Evolutionary conservation across 2,329 filamentous ascomycete genomes (phyloP).

Genomic region (Scleromitrula shiraiana): DNA sequence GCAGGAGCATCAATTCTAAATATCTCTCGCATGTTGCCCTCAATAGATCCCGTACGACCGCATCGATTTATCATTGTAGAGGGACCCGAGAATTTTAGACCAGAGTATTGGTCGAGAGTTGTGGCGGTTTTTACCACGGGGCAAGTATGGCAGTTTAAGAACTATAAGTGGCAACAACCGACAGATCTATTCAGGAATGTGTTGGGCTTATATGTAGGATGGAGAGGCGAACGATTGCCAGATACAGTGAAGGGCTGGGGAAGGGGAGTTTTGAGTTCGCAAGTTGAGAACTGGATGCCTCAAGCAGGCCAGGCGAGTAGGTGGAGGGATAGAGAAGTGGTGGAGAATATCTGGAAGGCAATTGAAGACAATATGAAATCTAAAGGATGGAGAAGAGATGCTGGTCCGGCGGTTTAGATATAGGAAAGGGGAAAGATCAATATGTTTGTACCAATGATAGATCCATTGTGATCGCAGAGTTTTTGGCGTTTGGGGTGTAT

Average conservation of each 20-base stretch:
- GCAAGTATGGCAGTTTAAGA: constrained; percentile 97
- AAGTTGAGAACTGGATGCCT: constrained; percentile 76
- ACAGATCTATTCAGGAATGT: constrained; percentile 85
- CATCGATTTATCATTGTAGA: constrained; percentile 95
- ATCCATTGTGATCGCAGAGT: neutral
- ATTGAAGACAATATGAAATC: constrained; percentile 83
- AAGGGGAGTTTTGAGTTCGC: constrained; percentile 67
- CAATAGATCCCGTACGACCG: constrained; percentile 60
- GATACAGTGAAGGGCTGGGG: constrained; percentile 78
- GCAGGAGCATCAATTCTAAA: constrained; percentile 74
- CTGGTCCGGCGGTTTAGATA: constrained; percentile 40
- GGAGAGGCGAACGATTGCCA: constrained; percentile 75
- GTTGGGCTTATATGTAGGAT: constrained; percentile 82
- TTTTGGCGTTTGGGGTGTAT: constrained; percentile 4
- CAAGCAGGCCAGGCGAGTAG: constrained; percentile 36
- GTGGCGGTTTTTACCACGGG: constrained; percentile 97
- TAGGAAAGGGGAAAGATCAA: neutral
- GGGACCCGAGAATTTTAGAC: constrained; percentile 88
- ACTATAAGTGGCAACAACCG: constrained; percentile 90
- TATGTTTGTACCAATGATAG: neutral
- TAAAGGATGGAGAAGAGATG: constrained; percentile 74
- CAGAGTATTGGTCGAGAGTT: constrained; percentile 92
- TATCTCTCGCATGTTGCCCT: constrained; percentile 68
- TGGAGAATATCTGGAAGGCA: constrained; percentile 84
- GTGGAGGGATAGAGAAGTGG: constrained; percentile 87